These are phyloP conservation scores for Mrakia gelida DNA, from an alignment of 768 basidiomycete genomes.

Conservation along the genomic window DNA sequence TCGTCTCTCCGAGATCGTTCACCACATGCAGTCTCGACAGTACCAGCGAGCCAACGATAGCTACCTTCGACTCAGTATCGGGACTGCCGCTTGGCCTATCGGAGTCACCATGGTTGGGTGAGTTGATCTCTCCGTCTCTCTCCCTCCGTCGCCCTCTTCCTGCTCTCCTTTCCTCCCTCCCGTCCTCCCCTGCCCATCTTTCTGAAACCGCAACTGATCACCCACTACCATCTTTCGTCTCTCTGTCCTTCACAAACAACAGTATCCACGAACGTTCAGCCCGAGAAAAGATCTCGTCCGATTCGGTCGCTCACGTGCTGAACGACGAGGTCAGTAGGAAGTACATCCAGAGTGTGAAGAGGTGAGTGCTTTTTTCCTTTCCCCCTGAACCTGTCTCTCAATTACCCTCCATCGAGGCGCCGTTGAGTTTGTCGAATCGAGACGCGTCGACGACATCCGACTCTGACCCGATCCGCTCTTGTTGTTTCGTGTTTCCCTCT, in stretches of 20 bases:
- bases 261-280: slow-evolving; percentile 96
- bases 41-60: slow-evolving; percentile 96
- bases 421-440: too few species aligned
- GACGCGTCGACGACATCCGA: not conserved
- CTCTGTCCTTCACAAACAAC: slow-evolving; percentile 37
- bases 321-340: slow-evolving; percentile 99
- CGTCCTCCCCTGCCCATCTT: too few species aligned
- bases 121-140: slow-evolving; percentile 38
- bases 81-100: slow-evolving; percentile 99
- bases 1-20: slow-evolving; percentile 85
- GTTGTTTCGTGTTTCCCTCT: too few species aligned
- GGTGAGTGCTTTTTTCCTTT: slow-evolving; percentile 50
- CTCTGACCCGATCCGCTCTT: not conserved
- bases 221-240: too few species aligned
- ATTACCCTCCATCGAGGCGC: not conserved
- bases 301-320: slow-evolving; percentile 94
- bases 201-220: not conserved
- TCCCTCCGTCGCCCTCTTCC: not conserved
- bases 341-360: slow-evolving; percentile 94
- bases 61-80: slow-evolving; percentile 92
- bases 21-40: slow-evolving; percentile 91
- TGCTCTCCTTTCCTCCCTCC: not conserved
- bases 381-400: too few species aligned
- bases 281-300: slow-evolving; percentile 93
- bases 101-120: slow-evolving; percentile 99